These are phyloP conservation scores for Agaricus subrufescens DNA, from an alignment of 768 basidiomycete genomes.

Conservation along the genomic window DNA sequence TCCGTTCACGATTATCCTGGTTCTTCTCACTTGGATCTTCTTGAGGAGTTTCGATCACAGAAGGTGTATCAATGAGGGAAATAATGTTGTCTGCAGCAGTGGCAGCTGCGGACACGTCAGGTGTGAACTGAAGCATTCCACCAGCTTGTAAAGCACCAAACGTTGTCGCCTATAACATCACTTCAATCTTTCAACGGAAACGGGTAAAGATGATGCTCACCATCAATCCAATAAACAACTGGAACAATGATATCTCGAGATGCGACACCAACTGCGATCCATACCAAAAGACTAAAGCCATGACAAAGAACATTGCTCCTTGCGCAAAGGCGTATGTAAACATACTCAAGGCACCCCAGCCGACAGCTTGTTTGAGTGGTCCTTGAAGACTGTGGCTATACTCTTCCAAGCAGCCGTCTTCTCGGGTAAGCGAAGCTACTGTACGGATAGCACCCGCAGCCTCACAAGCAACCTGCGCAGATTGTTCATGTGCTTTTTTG, in stretches of 20 bases:
- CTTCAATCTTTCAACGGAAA: neutral
- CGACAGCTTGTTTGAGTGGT: conserved; percentile 59
- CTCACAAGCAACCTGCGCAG: conserved; percentile 84
- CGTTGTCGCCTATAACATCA: conserved; percentile 32
- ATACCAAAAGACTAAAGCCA: conserved; percentile 72
- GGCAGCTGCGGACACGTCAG: conserved; percentile 74
- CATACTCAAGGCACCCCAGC: conserved; percentile 48
- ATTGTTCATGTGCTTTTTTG: conserved; percentile 64
- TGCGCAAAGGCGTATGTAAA: conserved; percentile 66
- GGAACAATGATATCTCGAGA: conserved; percentile 38
- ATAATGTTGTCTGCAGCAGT: conserved; percentile 64
- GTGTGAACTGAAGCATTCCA: conserved; percentile 69
- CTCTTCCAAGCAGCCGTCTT: conserved; percentile 57
- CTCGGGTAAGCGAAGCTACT: conserved; percentile 76
- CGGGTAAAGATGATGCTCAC: conserved; percentile 27
- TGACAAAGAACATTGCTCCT: conserved; percentile 63
- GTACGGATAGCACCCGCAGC: conserved; percentile 80
- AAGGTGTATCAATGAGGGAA: conserved; percentile 57
- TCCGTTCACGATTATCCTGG: conserved; percentile 22
- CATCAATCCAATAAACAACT: conserved; percentile 76
- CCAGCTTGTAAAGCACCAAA: conserved; percentile 74
- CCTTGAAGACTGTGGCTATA: conserved; percentile 60
- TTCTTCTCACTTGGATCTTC: conserved; percentile 33
- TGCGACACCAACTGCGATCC: conserved; percentile 51
- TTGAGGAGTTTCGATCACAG: conserved; percentile 69